phyloP scores from a whole-genome alignment of 208 protist species.

The Wallacemonas sp. region DNA sequence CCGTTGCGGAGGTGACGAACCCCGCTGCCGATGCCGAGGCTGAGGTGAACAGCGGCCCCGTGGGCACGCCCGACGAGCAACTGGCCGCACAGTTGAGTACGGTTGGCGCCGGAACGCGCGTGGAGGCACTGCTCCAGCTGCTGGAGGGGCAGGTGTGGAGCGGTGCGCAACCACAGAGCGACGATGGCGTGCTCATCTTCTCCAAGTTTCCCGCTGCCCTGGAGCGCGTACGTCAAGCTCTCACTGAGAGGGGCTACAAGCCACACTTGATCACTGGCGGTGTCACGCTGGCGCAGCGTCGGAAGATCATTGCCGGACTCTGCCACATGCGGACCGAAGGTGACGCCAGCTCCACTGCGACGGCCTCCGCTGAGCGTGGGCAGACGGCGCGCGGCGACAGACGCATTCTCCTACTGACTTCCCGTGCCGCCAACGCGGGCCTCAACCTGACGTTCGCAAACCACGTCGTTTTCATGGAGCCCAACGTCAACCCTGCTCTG shows the following conservation, averaged over 20 bases:
- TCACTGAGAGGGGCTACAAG: slow-evolving; percentile 26
- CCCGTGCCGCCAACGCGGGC: slow-evolving; percentile 54
- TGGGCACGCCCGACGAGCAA: slow-evolving; percentile 6
- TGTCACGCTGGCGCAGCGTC: slow-evolving; percentile 38
- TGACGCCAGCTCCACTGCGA: slow-evolving; percentile 19
- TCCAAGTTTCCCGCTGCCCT: slow-evolving; percentile 47
- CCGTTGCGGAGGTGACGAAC: slow-evolving; percentile 7
- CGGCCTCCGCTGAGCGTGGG: slow-evolving; percentile 4
- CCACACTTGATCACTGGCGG: slow-evolving; percentile 39
- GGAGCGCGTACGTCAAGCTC: slow-evolving; percentile 22
- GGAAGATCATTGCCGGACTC: slow-evolving; percentile 28
- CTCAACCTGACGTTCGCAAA: slow-evolving; percentile 78
- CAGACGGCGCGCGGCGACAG: slow-evolving; percentile 6
- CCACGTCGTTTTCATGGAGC: slow-evolving; percentile 76
- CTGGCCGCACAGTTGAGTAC: slow-evolving; percentile 15
- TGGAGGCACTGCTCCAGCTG: slow-evolving; percentile 25
- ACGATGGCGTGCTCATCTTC: slow-evolving; percentile 50
- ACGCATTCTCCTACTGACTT: slow-evolving; percentile 60
- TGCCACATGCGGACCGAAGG: not conserved
- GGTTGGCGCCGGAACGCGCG: slow-evolving; percentile 43
- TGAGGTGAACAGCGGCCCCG: not conserved
- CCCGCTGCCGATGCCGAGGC: no score
- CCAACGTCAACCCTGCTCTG: slow-evolving; percentile 67
- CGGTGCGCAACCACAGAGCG: not conserved
- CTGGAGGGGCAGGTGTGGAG: slow-evolving; percentile 36